Evolutionary conservation across 1,284 basidiomycete species (phyloP).

Genomic region (Irpex rosettiformis): DNA sequence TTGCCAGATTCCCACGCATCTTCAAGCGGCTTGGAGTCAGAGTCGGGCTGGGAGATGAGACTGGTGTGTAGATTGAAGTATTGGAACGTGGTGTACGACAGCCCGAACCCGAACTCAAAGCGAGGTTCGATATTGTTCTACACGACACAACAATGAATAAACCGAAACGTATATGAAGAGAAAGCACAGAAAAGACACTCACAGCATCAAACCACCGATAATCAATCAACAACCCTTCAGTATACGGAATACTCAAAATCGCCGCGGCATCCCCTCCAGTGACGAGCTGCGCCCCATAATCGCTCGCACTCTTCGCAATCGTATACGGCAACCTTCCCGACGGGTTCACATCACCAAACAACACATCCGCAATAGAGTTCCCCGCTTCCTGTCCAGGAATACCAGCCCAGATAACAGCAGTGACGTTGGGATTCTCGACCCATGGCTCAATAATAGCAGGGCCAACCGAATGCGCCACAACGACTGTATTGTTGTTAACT

Average conservation of each 20-base stretch:
- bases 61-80: constrained; percentile 54
- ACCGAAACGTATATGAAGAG: neutral
- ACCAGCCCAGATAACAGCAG: constrained; percentile 67
- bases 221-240: constrained; percentile 71
- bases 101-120: constrained; percentile 80
- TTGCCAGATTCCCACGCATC: constrained; percentile 52
- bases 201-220: constrained; percentile 76
- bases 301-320: constrained; percentile 63
- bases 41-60: constrained; percentile 32
- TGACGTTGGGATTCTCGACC: constrained; percentile 78
- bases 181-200: constrained; percentile 24
- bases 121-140: constrained; percentile 52
- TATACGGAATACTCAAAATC: constrained; percentile 58
- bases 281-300: constrained; percentile 68
- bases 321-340: constrained; percentile 79
- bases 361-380: constrained; percentile 69
- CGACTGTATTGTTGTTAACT: constrained; percentile 76
- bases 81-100: constrained; percentile 81
- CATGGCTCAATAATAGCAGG: constrained; percentile 72
- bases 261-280: constrained; percentile 35
- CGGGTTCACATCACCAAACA: constrained; percentile 72
- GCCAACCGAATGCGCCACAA: constrained; percentile 77
- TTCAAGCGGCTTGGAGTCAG: constrained; percentile 35
- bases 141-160: neutral
- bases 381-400: constrained; percentile 76